Evolutionary conservation across 805 yeast genomes (phyloP), one percentile per base, ranked within the genome.

Genomic region (Lachancea cidri): DNA sequence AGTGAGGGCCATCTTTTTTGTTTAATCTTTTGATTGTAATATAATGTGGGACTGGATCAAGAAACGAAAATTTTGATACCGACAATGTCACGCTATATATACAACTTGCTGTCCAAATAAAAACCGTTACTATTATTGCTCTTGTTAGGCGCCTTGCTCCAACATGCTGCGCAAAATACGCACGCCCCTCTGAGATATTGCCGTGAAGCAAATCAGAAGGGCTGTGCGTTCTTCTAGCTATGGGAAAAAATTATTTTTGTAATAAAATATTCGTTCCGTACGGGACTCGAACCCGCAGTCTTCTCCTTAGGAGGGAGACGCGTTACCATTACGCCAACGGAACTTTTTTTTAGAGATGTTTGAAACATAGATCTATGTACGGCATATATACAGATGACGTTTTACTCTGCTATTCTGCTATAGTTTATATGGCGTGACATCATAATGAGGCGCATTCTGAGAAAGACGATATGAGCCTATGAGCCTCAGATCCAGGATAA

Each of bases 241-340:
- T n/a, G n/a, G n/a, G n/a, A n/a, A n/a, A n/a, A n/a, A n/a, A n/a
- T n/a, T n/a, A n/a, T 22, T 22, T 22, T n/a, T 29, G 20, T 29
- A 36, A 33, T 39, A 43, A 47, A 44, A 43, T 42, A 25, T 15
- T 35, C 75, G 69, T 71, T 68, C 74, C 74, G 70, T 73, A 69
- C 77, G 78, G 78, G 79, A 73, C 77, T 73, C 78, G 79, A 73
- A 73, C 79, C 77, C 78, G 76, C 76, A 73, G 70, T 73, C 79
- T 73, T 71, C 78, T 74, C 77, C 77, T 73, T 74, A 73, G 79
- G 79, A 73, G 79, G 77, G 77, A 74, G 77, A 73, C 72, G 79
- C 79, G 76, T 73, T 73, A 72, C 79, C 79, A 73, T 73, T 73
- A 70, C 76, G 79, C 79, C 77, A 73, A 69, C 67, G 72, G 72